phyloP scores from a whole-genome alignment of 305 asterid genomes.

The Rubia peregrina region DNA sequence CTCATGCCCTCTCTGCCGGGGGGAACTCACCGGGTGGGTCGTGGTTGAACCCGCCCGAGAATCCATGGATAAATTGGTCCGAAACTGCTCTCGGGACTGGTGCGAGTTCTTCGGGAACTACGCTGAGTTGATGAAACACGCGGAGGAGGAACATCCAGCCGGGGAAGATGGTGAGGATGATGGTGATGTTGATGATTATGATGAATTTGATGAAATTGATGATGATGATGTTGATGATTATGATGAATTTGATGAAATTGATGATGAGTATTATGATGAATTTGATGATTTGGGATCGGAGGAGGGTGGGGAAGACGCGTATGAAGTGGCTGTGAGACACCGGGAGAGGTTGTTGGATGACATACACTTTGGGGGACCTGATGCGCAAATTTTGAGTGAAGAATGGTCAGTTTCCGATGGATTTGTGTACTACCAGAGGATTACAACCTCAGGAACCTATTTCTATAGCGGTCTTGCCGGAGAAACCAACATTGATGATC shows the following conservation, averaged over 20 bases:
- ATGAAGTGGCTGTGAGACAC: neutral
- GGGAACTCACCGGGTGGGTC: conserved; percentile 81
- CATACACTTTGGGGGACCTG: conserved; percentile 3
- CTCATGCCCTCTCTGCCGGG: conserved; percentile 80
- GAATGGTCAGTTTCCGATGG: neutral
- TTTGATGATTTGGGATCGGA: conserved; percentile 37
- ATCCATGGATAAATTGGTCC: conserved; percentile 48
- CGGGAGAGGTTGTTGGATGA: neutral
- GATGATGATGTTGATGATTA: too few relatives aligned
- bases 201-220: neutral
- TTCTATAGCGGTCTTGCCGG: neutral
- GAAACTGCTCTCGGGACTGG: conserved; percentile 59
- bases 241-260: neutral
- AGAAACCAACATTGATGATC: neutral
- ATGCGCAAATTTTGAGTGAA: neutral
- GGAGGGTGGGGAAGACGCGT: neutral
- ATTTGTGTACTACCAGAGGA: neutral
- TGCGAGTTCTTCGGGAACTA: conserved; percentile 55
- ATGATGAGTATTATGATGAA: neutral
- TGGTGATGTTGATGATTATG: too few relatives aligned
- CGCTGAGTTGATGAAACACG: conserved; percentile 57
- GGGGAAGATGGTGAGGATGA: too few relatives aligned
- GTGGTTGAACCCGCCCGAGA: conserved; percentile 63
- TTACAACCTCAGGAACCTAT: neutral
- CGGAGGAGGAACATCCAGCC: conserved; percentile 60